A percentile compares a stretch with the other conserved stretches of the same genome.
phyloP scores from a whole-genome alignment of 805 yeast genomes.

The Candida yuanshanica region DNA sequence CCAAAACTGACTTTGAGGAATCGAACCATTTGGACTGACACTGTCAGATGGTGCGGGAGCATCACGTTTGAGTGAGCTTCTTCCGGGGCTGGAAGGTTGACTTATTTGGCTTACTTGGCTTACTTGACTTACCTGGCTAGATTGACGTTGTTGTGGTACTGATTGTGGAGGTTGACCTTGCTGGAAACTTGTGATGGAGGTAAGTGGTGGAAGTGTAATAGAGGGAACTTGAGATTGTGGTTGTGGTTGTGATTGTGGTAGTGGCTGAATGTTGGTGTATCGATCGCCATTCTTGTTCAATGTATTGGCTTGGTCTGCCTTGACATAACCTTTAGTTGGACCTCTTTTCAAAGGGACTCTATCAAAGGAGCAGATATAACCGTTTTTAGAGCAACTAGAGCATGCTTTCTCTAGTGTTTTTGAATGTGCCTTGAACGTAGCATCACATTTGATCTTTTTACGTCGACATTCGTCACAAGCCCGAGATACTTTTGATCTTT shows the following conservation, averaged over 20 bases:
- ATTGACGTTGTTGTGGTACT: conserved; percentile 1
- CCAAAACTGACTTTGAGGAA: conserved; percentile 24
- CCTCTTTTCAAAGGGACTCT: conserved; percentile 74
- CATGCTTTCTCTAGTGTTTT: conserved; percentile 49
- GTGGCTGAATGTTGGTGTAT: conserved; percentile 2
- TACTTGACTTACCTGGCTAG: background rate
- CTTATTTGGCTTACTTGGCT: background rate
- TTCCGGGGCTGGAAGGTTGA: conserved; percentile 6
- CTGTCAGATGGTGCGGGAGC: background rate
- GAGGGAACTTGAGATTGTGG: conserved; percentile 1
- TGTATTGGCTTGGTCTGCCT: conserved; percentile 16
- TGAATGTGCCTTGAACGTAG: conserved; percentile 40
- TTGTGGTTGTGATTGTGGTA: background rate
- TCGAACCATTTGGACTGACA: conserved; percentile 5
- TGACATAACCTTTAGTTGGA: conserved; percentile 64
- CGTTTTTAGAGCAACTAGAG: conserved; percentile 54
- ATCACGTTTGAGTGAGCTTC: conserved; percentile 1
- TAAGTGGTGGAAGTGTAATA: conserved; percentile 9
- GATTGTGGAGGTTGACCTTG: conserved; percentile 8
- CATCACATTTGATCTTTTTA: conserved; percentile 69
- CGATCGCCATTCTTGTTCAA: conserved; percentile 1
- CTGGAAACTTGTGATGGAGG: conserved; percentile 6
- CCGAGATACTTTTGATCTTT: conserved; percentile 67
- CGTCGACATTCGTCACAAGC: conserved; percentile 80
- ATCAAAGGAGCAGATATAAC: conserved; percentile 60